Base-by-base conservation (phyloP, 306 rosid genomes). In the Acacia melanoxylon region DNA sequence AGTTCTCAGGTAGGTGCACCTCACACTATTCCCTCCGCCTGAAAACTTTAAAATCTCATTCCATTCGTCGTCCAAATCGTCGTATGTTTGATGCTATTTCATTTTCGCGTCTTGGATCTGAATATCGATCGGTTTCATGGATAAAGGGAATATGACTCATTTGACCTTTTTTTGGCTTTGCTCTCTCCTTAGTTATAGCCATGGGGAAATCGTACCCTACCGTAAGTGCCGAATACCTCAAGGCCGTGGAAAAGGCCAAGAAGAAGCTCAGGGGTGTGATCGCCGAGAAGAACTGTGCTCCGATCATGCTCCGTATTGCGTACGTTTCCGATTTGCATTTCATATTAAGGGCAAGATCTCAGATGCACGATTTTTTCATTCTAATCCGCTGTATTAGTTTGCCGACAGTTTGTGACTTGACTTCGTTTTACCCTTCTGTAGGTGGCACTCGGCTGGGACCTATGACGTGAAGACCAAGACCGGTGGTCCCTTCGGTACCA, bases 391-490 rank as follows among this genome's bases (percentile, higher is more conserved):
- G 35, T 6, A 10, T 14, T 68, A 13, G 74, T 22, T 70, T 44
- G 31, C 46, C n/a, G 27, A 19, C 16, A 13, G 52, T 22, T 42
- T 41, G 41, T 54, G 45, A 16, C 10, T 20, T 5, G 48, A 10
- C 45, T 67, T 31, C 25, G 13, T 22, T 42, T 14, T 6, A 10
- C 5, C 37, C 12, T 66, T 67, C 27, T 87, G 69, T 54, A 95
- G 99, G 86, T 95, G 99, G 99, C 99, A 95, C 86, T 91, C 99
- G 4, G 99, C 99, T 69, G 99, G 99, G 0, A 95, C 99, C 62
- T 95, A 65, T 51, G 98, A 93, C 25, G 74, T 75, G 56, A 87
- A 83, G 44, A 62, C 97, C 0, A 93, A 48, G 87, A 93, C 97
- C 4, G 99, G 99, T 16, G 99, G 99, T 42, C 99, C 99, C 0